A percentile compares a stretch with the other conserved stretches of the same genome.
Conservation (phyloP, 2,329 filamentous ascomycete species). For the Aureobasidium melanogenum region DNA sequence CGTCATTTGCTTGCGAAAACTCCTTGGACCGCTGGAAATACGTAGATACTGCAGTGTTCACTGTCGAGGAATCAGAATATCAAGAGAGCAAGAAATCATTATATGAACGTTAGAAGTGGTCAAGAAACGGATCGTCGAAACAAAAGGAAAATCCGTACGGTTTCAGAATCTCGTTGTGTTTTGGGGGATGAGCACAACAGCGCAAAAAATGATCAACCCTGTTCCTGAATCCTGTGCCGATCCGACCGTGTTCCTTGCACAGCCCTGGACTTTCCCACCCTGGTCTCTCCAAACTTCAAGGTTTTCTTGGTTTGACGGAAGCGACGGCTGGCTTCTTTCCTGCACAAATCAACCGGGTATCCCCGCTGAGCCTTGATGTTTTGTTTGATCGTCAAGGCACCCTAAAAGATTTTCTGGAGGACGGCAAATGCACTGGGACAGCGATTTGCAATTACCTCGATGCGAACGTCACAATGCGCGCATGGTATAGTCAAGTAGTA, state of each 20-base stretch:
- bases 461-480: not conserved
- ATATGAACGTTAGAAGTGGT: not conserved
- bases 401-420: not conserved
- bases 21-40: not conserved
- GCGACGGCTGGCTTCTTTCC: not conserved
- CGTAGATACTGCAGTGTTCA: not conserved
- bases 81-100: not conserved
- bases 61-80: not conserved
- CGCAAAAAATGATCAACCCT: not conserved
- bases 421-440: not conserved
- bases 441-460: not conserved
- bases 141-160: not conserved
- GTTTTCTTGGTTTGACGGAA: not conserved
- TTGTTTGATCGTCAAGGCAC: conserved; percentile 5
- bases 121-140: not conserved
- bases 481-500: not conserved
- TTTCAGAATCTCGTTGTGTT: not conserved
- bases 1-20: conserved; percentile 8
- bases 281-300: not conserved
- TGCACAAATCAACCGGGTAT: conserved; percentile 11
- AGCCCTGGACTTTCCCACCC: too few species aligned
- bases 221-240: not conserved
- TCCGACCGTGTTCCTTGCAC: conserved; percentile 3
- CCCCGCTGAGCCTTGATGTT: not conserved
- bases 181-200: not conserved